These are phyloP conservation scores for Thermothielavioides terrestris DNA, from an alignment of 495 filamentous ascomycete species.

Conservation along the genomic window DNA sequence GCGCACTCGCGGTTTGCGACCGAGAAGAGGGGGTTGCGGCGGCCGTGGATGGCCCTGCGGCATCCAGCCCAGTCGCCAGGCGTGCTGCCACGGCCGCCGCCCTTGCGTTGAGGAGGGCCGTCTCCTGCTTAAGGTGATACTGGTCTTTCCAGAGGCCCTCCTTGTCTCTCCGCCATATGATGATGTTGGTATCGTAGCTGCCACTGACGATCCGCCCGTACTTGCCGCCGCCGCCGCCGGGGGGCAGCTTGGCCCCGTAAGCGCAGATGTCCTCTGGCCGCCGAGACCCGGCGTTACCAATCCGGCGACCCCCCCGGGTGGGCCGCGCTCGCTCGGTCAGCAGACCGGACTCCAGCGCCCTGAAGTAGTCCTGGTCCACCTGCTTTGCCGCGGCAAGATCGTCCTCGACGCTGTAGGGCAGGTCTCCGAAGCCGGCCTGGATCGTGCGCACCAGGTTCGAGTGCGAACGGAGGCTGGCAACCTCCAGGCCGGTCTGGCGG, in stretches of 20 bases:
- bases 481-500: constrained; percentile 69
- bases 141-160: constrained; percentile 73
- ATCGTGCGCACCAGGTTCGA: constrained; percentile 81
- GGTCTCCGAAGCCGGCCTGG: constrained; percentile 84
- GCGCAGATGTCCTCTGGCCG: constrained; percentile 68
- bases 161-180: constrained; percentile 81
- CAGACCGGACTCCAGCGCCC: constrained; percentile 55
- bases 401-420: constrained; percentile 67
- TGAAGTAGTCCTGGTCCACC: constrained; percentile 63
- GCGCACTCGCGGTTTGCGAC: constrained; percentile 1
- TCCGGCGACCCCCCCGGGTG: constrained; percentile 35
- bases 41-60: not conserved
- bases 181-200: constrained; percentile 89
- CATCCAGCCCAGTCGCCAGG: not conserved
- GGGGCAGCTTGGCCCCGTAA: constrained; percentile 73
- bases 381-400: constrained; percentile 60
- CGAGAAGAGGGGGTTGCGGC: not conserved
- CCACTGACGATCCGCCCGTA: constrained; percentile 89
- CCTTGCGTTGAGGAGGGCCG: constrained; percentile 21
- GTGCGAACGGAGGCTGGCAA: constrained; percentile 77
- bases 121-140: constrained; percentile 63
- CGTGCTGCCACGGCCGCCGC: not conserved
- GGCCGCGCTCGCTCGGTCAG: constrained; percentile 28
- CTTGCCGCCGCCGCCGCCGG: constrained; percentile 75
- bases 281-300: constrained; percentile 66